Percentiles rank a stretch among this genome's conserved stretches.
phyloP scores from a whole-genome alignment of 108 stramenopile genomes.

The Epithemia pelagica region DNA sequence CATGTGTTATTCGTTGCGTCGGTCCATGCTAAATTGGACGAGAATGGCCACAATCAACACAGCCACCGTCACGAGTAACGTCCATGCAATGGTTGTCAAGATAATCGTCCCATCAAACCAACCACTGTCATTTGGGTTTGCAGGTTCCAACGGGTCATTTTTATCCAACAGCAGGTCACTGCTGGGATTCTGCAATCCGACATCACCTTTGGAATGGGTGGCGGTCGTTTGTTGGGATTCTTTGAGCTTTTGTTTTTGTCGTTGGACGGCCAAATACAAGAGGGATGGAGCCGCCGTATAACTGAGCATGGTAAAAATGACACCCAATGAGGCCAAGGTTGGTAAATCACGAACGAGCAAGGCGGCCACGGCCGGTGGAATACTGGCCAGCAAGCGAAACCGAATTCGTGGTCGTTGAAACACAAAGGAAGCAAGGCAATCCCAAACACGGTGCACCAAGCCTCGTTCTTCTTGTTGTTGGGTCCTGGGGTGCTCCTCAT shows the following conservation, averaged over 20 bases:
- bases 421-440: background rate
- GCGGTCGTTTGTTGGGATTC: background rate
- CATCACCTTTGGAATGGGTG: background rate
- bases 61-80: background rate
- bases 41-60: background rate
- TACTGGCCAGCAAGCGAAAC: slow-evolving; percentile 10
- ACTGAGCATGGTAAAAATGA: slow-evolving; percentile 3
- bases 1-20: too few relatives aligned
- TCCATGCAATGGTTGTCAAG: background rate
- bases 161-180: background rate
- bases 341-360: slow-evolving; percentile 7
- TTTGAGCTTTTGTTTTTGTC: background rate
- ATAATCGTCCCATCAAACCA: background rate
- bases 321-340: slow-evolving; percentile 2
- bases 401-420: background rate
- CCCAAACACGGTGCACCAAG: background rate
- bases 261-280: slow-evolving; percentile 3
- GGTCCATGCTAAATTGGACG: background rate
- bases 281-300: slow-evolving; percentile 4
- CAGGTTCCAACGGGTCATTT: background rate
- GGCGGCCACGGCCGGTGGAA: slow-evolving; percentile 13
- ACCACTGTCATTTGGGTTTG: background rate
- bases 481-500: too few relatives aligned
- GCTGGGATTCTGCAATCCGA: too few relatives aligned
- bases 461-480: background rate